Base-by-base conservation (phyloP, 2,329 filamentous ascomycete species). In the Fusarium sarcochroum region DNA sequence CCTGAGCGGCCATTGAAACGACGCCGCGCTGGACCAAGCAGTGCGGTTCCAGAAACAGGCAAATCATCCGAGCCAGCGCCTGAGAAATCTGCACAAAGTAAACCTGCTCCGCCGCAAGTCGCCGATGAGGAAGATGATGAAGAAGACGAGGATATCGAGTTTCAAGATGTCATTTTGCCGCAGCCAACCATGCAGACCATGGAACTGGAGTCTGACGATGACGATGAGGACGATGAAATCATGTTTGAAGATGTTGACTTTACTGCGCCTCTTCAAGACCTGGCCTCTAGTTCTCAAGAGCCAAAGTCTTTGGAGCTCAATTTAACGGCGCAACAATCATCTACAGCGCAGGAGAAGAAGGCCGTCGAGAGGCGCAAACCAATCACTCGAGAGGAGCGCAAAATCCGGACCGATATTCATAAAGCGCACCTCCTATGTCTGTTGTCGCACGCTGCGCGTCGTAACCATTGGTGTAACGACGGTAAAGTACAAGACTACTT, bases 381-480 rank as follows among this genome's bases (percentile, higher is more conserved):
- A 3, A 79, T 89, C 5, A 86, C 78, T 23, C 86, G 82, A 65
- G 83, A 83, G 20, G 87, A 90, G 70, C 86, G 82, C 64, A 79
- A 80, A 42, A 80, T 77, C 15, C 88, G 94, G 20, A 77, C 96
- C 30, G 87, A 93, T 51, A 85, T 94, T n/a, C 96, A 99, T 78
- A 97, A 95, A 78, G 84, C 90, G 64, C 94, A 99, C 79, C 69
- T 98, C 1, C 81, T 98, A 15, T 97, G 93, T 76, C 84, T 99
- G 3, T 80, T 99, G 17, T 88, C 89, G 11, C 93, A 98, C 78
- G 86, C 90, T 17, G 87, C 92, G 69, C 84, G 89, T 58, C 89
- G 94, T 56, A 99, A 98, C 75, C 83, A 87, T 55, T 98, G 95
- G 93, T 98, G 94, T 80, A 97, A 97, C 73, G 91, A 95, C 75